phyloP scores from a whole-genome alignment of 306 rosid genomes.

The Echinosophora koreensis region DNA sequence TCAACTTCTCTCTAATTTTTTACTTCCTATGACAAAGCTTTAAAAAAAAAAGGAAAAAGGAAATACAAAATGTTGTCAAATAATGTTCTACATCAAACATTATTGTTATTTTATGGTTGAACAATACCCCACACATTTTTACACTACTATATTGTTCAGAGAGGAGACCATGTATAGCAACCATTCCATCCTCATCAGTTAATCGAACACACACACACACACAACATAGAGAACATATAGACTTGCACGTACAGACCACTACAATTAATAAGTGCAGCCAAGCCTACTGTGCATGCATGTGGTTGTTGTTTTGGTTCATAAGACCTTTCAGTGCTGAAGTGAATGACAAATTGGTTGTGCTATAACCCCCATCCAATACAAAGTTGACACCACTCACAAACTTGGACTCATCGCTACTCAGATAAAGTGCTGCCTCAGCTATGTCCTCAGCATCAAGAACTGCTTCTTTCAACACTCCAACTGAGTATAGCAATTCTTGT shows the following conservation, averaged over 20 bases:
- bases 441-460: constrained; percentile 47
- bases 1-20: too few species aligned
- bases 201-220: too few species aligned
- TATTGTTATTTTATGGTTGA: too few species aligned
- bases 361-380: constrained; percentile 54
- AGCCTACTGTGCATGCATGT: neutral
- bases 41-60: too few species aligned
- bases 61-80: too few species aligned
- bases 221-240: neutral
- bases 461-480: constrained; percentile 37
- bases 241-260: neutral
- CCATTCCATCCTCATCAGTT: too few species aligned
- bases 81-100: too few species aligned
- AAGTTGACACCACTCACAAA: constrained; percentile 53
- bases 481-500: neutral
- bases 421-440: constrained; percentile 45
- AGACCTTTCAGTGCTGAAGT: neutral
- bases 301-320: constrained; percentile 5
- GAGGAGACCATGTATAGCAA: too few species aligned
- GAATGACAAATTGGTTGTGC: constrained; percentile 44
- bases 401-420: constrained; percentile 53
- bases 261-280: neutral
- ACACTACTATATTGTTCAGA: too few species aligned
- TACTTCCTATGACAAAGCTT: too few species aligned
- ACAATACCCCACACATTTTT: too few species aligned